These are phyloP conservation scores for Coemansia sp. DNA, from an alignment of 192 early-diverging fungal genomes.

Conservation along the genomic window DNA sequence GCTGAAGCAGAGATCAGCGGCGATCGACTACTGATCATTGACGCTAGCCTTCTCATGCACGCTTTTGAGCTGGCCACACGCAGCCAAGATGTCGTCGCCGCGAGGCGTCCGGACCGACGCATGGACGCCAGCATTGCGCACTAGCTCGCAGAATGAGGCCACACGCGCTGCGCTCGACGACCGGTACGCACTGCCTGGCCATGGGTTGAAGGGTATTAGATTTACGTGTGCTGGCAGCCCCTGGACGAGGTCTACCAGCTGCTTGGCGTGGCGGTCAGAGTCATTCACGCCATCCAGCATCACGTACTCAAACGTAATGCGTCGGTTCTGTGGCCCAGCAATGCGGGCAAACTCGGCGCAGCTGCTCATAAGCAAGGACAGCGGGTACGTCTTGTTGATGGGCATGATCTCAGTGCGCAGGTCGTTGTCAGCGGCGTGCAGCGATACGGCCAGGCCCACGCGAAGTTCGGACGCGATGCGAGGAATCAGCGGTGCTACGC, in stretches of 20 bases:
- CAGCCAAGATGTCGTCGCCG: constrained; percentile 80
- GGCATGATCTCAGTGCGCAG: constrained; percentile 82
- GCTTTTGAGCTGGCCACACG: constrained; percentile 72
- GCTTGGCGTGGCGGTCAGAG: constrained; percentile 65
- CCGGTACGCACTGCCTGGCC: constrained; percentile 76
- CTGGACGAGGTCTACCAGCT: constrained; percentile 65
- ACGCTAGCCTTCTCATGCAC: constrained; percentile 5
- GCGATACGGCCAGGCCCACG: constrained; percentile 76
- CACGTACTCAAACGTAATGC: constrained; percentile 93
- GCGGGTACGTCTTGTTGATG: constrained; percentile 82
- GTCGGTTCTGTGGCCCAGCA: constrained; percentile 59
- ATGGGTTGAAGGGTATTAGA: constrained; percentile 85
- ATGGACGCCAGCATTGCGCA: constrained; percentile 57
- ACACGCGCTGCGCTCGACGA: constrained; percentile 62
- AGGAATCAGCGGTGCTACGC: constrained; percentile 83
- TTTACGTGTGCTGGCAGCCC: constrained; percentile 77
- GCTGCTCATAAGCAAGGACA: constrained; percentile 70
- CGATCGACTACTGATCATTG: neutral
- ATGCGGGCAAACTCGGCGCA: constrained; percentile 64
- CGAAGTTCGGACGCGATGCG: constrained; percentile 71
- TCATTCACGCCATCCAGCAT: constrained; percentile 91
- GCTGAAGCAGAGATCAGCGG: neutral
- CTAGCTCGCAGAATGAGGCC: constrained; percentile 58
- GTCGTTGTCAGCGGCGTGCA: constrained; percentile 82
- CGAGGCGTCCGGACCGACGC: constrained; percentile 66